These are phyloP conservation scores for Pythium scleroteichum DNA, from an alignment of 352 stramenopile species.

Conservation along the genomic window DNA sequence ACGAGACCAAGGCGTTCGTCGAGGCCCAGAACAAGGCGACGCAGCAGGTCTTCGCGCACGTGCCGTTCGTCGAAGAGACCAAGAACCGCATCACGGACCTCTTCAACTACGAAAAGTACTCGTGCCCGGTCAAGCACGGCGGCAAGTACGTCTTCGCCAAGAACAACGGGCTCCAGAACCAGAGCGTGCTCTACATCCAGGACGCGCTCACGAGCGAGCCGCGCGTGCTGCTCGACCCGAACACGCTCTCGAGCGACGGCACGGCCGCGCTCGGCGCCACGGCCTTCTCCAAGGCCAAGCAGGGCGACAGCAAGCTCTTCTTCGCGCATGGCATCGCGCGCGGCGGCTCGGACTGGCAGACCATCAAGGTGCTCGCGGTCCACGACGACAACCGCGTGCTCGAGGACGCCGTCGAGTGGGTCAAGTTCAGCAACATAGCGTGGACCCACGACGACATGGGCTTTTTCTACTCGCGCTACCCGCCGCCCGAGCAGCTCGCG, in stretches of 20 bases:
- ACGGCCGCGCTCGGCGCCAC: slow-evolving; percentile 67
- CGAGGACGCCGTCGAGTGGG: slow-evolving; percentile 82
- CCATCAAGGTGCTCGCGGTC: slow-evolving; percentile 82
- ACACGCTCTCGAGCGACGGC: slow-evolving; percentile 67
- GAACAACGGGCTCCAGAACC: slow-evolving; percentile 89
- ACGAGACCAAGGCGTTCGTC: slow-evolving; percentile 83
- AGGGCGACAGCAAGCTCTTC: slow-evolving; percentile 65
- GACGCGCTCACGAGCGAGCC: slow-evolving; percentile 61
- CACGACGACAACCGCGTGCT: slow-evolving; percentile 68
- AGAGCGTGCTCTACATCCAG: slow-evolving; percentile 88
- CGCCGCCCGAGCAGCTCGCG: slow-evolving; percentile 59
- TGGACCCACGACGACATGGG: slow-evolving; percentile 85
- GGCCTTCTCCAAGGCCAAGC: slow-evolving; percentile 75
- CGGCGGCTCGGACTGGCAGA: slow-evolving; percentile 86
- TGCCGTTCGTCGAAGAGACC: slow-evolving; percentile 72
- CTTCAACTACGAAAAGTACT: slow-evolving; percentile 91
- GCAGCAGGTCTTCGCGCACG: slow-evolving; percentile 58
- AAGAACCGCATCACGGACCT: slow-evolving; percentile 80
- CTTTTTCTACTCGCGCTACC: slow-evolving; percentile 88
- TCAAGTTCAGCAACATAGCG: slow-evolving; percentile 84
- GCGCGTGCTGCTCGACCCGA: slow-evolving; percentile 81
- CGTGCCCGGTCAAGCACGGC: slow-evolving; percentile 68
- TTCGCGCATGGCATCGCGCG: slow-evolving; percentile 84
- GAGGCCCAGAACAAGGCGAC: slow-evolving; percentile 72
- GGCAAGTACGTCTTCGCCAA: slow-evolving; percentile 85